These are phyloP conservation scores for Aquilaria yunnanensis DNA, from an alignment of 345 rosid genomes.

Conservation along the genomic window DNA sequence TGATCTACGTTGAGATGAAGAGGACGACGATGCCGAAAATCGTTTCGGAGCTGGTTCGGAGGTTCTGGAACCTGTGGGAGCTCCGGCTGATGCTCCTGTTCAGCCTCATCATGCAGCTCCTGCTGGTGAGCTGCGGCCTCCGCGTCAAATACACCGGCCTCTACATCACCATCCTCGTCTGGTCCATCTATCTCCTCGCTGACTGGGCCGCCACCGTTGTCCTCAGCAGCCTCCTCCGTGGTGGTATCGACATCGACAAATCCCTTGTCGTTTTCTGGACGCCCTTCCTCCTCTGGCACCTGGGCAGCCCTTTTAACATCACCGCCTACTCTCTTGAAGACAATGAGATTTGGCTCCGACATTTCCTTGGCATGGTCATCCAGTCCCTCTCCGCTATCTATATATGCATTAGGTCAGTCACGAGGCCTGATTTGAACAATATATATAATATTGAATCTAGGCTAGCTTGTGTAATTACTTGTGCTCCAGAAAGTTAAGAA, in stretches of 20 bases:
- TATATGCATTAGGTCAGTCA: conserved; percentile 1
- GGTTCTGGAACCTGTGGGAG: conserved; percentile 22
- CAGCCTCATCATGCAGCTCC: conserved; percentile 17
- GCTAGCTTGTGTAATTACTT: too few relatives aligned
- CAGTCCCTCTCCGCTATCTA: conserved; percentile 1
- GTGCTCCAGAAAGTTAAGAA: too few relatives aligned
- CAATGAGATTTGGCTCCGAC: conserved; percentile 32
- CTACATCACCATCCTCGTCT: not conserved
- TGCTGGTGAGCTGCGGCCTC: conserved; percentile 10
- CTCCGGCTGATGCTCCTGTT: conserved; percentile 4
- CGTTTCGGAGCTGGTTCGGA: not conserved
- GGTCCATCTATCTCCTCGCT: conserved; percentile 21
- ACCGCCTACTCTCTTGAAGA: conserved; percentile 31
- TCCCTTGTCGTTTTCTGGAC: conserved; percentile 25
- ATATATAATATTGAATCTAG: too few relatives aligned
- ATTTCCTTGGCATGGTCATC: conserved; percentile 17
- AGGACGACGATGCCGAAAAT: not conserved
- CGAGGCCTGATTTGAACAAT: too few relatives aligned
- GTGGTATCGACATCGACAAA: not conserved
- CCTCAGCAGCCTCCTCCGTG: conserved; percentile 11
- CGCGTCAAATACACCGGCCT: conserved; percentile 4
- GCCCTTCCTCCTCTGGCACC: conserved; percentile 33
- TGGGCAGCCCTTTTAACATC: conserved; percentile 41
- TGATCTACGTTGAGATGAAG: not conserved
- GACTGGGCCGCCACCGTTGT: conserved; percentile 19